Evolutionary conservation across 2,329 filamentous ascomycete genomes (phyloP), one percentile per base, ranked within the genome.

Genomic region (Lecanoromycetidae sp.): DNA sequence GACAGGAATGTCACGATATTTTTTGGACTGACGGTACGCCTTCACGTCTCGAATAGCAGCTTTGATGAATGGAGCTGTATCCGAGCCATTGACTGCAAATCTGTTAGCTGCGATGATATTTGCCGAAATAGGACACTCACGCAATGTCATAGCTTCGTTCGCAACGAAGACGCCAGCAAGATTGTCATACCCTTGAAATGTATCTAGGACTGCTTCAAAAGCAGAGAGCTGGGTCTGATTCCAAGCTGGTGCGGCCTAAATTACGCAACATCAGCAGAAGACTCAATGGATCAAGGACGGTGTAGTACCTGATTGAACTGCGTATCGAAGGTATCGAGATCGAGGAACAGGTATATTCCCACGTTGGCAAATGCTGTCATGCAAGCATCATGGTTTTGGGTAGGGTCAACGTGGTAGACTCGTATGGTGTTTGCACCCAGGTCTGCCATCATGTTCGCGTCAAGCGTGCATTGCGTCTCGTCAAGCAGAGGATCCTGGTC

Each of bases 341-440:
- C 87, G 41, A 93, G 74, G 61, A 90, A 80, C 45, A 87, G 66
- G 61, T 94, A 93, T 61, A 94, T 90, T 48, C 84, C 84, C 34
- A 79, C 82, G 57, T 87, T 77, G 10, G 77, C 79, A 61, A 94
- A 85, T 1, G 79, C 80, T 45, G 71, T 71, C 85, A 94, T 93
- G 68, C 87, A 94, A 17, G 73, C 80, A 49, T 76, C 71, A 63
- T 94, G 88, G 61, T 90, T 70, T 26, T 68, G 77, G 2, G 66
- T 62, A 2, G 84, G 68, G 57, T 93, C 81, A 52, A 94, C 85
- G 60, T 94, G 86, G 65, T 94, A 94, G 49, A 91, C 83, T 48
- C 87, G 84, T 58, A 94, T 87, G 25, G 82, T 74, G 62, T 94
- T 94, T 61, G 83, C 77, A 52, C 85, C 86, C 45, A 94, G 70